Evolutionary conservation across 495 filamentous ascomycete species (phyloP).

Genomic region (Tuber brumale): DNA sequence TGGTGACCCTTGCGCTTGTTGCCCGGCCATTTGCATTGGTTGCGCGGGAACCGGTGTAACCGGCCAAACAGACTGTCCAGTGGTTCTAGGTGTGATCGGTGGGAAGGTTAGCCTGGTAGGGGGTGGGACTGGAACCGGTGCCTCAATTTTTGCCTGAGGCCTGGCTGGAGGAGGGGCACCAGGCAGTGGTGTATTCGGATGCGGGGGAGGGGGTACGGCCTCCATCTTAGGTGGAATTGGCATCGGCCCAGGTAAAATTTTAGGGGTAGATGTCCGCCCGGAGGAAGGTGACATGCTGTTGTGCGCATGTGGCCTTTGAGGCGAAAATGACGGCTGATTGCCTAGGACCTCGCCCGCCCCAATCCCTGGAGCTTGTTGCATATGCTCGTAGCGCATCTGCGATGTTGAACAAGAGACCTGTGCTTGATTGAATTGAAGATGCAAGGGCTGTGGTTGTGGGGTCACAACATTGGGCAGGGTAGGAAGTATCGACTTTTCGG

Average conservation of each 20-base stretch:
- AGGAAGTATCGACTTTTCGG: background rate
- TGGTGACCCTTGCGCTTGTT: conserved; percentile 22
- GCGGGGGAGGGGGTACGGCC: conserved; percentile 33
- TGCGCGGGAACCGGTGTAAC: conserved; percentile 27
- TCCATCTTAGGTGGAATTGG: conserved; percentile 31
- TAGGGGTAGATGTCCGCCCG: conserved; percentile 7
- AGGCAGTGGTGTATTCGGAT: conserved; percentile 21
- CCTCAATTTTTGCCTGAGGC: conserved; percentile 26
- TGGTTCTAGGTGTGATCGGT: conserved; percentile 19
- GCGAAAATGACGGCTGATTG: conserved; percentile 21
- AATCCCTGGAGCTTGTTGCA: background rate
- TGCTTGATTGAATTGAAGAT: background rate
- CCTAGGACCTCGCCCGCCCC: background rate
- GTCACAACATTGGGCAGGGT: background rate
- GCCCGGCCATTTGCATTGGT: conserved; percentile 24
- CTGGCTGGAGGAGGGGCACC: conserved; percentile 27
- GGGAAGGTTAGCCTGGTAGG: conserved; percentile 25
- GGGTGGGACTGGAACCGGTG: conserved; percentile 26
- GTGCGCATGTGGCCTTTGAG: conserved; percentile 19
- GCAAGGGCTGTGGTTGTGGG: background rate
- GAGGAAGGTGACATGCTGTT: conserved; percentile 13
- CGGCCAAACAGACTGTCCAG: conserved; percentile 7
- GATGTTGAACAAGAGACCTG: background rate
- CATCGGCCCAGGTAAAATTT: conserved; percentile 26
- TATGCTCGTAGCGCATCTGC: background rate